phyloP scores from a whole-genome alignment of 2,329 filamentous ascomycete genomes.

The Pseudopithomyces maydicus region DNA sequence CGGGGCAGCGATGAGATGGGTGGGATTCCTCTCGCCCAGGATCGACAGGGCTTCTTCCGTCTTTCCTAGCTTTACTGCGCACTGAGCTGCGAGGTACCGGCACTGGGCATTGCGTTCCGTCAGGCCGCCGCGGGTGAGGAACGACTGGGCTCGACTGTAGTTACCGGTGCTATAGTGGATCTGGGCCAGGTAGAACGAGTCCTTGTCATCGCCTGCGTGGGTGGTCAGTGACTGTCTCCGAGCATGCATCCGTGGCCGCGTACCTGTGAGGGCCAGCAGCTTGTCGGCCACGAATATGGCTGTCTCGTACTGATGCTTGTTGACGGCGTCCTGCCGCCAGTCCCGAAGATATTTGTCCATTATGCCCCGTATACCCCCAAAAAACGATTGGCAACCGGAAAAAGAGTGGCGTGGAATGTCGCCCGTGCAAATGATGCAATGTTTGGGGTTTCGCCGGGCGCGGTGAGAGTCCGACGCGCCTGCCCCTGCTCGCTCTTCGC shows the following conservation, averaged over 20 bases:
- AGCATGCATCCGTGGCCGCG: constrained; percentile 33
- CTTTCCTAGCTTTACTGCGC: constrained; percentile 87
- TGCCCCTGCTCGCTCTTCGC: constrained; percentile 11
- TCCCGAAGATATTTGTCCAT: constrained; percentile 95
- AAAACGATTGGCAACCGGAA: background rate
- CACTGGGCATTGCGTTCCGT: constrained; percentile 82
- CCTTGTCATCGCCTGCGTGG: constrained; percentile 79
- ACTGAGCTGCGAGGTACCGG: constrained; percentile 90
- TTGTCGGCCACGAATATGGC: constrained; percentile 98
- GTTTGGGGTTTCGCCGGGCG: constrained; percentile 10
- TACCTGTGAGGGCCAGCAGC: constrained; percentile 89
- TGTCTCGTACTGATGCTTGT: constrained; percentile 94
- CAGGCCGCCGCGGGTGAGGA: constrained; percentile 83
- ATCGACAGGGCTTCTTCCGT: constrained; percentile 86
- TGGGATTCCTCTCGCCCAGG: constrained; percentile 92
- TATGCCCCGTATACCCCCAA: constrained; percentile 10
- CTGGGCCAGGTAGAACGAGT: constrained; percentile 98
- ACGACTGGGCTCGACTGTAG: constrained; percentile 86
- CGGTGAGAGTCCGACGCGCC: constrained; percentile 16
- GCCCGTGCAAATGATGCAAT: background rate
- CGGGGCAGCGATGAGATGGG: constrained; percentile 75
- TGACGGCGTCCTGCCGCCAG: constrained; percentile 94
- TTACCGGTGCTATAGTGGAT: constrained; percentile 96
- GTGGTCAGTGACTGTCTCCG: constrained; percentile 16
- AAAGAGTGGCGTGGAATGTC: background rate